A percentile compares a stretch with the other conserved stretches of the same genome.
These are phyloP conservation scores for Sophora flavescens DNA, from an alignment of 306 rosid species.

Conservation along the genomic window DNA sequence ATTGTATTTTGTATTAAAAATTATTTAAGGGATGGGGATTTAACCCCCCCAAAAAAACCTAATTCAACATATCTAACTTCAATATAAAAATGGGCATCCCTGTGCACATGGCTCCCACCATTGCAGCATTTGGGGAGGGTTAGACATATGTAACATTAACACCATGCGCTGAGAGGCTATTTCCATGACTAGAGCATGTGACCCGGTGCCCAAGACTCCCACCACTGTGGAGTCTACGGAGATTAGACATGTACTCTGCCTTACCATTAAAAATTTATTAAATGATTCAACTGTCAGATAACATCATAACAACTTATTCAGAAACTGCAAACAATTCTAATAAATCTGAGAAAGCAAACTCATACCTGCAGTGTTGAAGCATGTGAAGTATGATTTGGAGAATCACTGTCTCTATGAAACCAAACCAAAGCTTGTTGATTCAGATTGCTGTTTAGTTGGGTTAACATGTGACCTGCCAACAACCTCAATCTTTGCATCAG, in stretches of 20 bases:
- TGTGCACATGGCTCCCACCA: conserved; percentile 10
- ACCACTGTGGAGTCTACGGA: background rate
- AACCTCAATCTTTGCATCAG: conserved; percentile 39
- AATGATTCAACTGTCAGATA: background rate
- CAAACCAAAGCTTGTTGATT: conserved; percentile 39
- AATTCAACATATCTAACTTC: background rate
- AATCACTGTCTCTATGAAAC: conserved; percentile 41
- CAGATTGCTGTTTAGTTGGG: conserved; percentile 43
- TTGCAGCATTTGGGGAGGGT: background rate
- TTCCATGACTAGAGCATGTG: background rate
- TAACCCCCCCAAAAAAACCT: background rate
- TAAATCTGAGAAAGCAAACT: conserved; percentile 13
- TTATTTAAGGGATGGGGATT: background rate
- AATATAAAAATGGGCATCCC: background rate
- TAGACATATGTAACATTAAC: background rate
- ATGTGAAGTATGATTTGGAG: conserved; percentile 44
- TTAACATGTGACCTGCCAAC: conserved; percentile 28
- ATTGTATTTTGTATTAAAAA: background rate
- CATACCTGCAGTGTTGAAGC: conserved; percentile 69
- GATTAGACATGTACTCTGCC: background rate
- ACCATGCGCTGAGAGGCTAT: background rate
- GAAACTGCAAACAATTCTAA: background rate
- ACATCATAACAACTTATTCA: background rate
- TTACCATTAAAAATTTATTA: background rate
- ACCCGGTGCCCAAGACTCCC: background rate